Base-by-base conservation (phyloP, 257 asterid species). In the Catharanthus roseus region DNA sequence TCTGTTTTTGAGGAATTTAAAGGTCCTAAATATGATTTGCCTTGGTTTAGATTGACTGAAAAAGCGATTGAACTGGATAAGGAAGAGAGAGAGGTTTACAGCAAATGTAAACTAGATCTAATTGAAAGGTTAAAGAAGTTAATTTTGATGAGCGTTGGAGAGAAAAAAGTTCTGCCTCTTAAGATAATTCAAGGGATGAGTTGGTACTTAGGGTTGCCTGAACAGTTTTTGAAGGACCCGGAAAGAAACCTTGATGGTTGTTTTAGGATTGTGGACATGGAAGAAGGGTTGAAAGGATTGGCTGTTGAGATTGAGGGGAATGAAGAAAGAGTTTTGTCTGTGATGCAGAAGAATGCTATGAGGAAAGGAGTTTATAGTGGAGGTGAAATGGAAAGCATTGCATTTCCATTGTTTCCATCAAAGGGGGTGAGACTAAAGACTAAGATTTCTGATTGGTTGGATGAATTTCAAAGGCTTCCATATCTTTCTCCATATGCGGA, bases 121-220 rank as follows among this genome's bases (percentile, higher is more conserved):
- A 41, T 86, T 50, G 80, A 66, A 68, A 92, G 97, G 81, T 77
- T 92, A 57, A 82, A 78, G 79, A 90, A 87, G 83, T 69, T 92
- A 42, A 81, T 92, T 69, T 63, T 92, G 81, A 88, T 90, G 95
- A 88, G 93, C 62, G 66, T 33, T 60, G 88, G 92, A 45, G 75
- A 70, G 36, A 74, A 83, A 78, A 81, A 74, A 86, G 76, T 68
- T 75, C 81, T 92, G 77, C 97, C 96, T 72, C 53, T 92, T 68
- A 90, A 88, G 82, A 76, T 88, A 56, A 85, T 90, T 69, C 84
- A 87, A 67, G 89, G 88, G 62, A 74, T 88, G 82, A 82, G 79
- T 29, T 90, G 98, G 97, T 71, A 88, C 75, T 77, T 92, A 82
- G 96, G 97, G 65, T 76, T 92, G 75, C 98, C 95, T 31, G 86